Conservation (phyloP, 2,329 filamentous ascomycete species). For the Xylaria sp. region DNA sequence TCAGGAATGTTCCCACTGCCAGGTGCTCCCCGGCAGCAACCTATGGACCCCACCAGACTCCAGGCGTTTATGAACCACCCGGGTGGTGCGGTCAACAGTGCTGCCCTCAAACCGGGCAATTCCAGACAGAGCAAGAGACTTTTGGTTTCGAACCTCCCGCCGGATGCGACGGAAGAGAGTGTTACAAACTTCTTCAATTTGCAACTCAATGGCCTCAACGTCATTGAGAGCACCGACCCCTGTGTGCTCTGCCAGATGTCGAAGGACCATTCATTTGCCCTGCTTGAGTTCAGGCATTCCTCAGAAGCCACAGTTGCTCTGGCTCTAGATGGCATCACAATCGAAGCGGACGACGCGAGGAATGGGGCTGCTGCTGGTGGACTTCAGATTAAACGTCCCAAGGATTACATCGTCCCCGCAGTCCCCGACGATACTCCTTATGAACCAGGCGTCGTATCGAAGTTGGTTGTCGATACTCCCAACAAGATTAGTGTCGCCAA, state of each 20-base stretch:
- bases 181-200: constrained; percentile 87
- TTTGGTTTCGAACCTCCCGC: constrained; percentile 76
- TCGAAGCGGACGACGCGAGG: constrained; percentile 64
- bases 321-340: constrained; percentile 81
- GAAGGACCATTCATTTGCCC: constrained; percentile 71
- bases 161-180: constrained; percentile 66
- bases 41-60: constrained; percentile 89
- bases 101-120: constrained; percentile 86
- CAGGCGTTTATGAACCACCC: constrained; percentile 95
- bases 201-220: constrained; percentile 93
- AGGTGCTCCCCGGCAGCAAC: constrained; percentile 87
- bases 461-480: constrained; percentile 79
- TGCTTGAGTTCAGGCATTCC: constrained; percentile 84
- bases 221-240: constrained; percentile 76
- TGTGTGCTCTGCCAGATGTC: constrained; percentile 80
- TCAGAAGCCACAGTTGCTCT: constrained; percentile 87
- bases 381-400: constrained; percentile 77
- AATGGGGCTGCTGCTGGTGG: constrained; percentile 53
- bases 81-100: constrained; percentile 61
- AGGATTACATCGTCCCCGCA: constrained; percentile 93
- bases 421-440: constrained; percentile 67
- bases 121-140: constrained; percentile 92
- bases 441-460: constrained; percentile 71
- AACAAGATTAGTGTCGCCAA: constrained; percentile 94
- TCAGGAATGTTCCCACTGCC: constrained; percentile 99